Base-by-base conservation (phyloP, 495 filamentous ascomycete genomes). In the Penicillium argentinense region DNA sequence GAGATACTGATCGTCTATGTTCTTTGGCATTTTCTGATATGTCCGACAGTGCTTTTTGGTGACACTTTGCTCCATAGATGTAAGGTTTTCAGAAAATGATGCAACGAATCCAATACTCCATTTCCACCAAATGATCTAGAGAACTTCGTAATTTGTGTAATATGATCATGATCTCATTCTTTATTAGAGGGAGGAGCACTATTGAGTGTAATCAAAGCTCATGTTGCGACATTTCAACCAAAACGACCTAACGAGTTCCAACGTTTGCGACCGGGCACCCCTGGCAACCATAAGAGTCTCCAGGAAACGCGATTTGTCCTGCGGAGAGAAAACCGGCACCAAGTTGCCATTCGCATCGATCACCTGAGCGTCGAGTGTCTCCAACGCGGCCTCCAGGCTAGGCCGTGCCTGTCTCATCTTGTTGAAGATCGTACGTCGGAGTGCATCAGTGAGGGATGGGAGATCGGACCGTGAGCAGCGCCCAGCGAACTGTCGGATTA, bases 381-480 rank as follows among this genome's bases (percentile, higher is more conserved):
- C 73, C 21, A 91, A 83, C 14, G 78, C 75, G 8, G 67, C 59
- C 2, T 71, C 64, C 0, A 95, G 79, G 51, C 80, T 80, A 6
- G 75, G 69, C n/a, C 80, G 83, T 0, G 85, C 81, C 49, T 88
- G 82, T 1, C 59, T 65, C n/a, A 78, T 72, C 14, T 89, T 81
- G 24, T 79, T 74, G 44, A 80, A 78, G 3, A 95, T 72, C 3
- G 93, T 67, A 52, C 84, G 87, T 67, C 88, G 87, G 13, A 96
- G 74, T 21, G 87, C 88, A 34, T 92, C 87, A 45, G 75, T 80
- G 5, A 96, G 73, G 51, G 74, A 80, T 39, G 89, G 85, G 0
- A 96, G 69, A 54, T 96, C 90, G 42, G 85, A 89, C 36, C 91
- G 76, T 3, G 83, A 77, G 26, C 84, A 89, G 26, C 78, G 78